Evolutionary conservation across 768 basidiomycete genomes (phyloP), one percentile per base, ranked within the genome.

Genomic region (Kwoniella bestiolae): DNA sequence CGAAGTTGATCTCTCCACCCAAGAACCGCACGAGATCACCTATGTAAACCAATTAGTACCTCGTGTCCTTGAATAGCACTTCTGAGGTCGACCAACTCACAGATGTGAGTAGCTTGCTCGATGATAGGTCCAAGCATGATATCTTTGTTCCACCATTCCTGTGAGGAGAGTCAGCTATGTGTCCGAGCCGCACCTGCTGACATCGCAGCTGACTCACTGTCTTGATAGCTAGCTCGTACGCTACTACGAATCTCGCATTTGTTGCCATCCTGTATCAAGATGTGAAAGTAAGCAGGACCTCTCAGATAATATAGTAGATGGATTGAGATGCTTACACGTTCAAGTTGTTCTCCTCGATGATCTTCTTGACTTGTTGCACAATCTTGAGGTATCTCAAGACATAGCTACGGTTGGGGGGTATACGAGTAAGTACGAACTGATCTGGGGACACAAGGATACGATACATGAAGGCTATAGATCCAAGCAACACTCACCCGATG

Each of bases 281-380:
- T 8, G 1, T 6, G 29, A 50, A 5, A 50, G 32, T 34, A 26
- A 51, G 18, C 29, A 35, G 56, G 51, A 11, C 23, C 28, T 11
- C 16, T 29, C 52, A 23, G 41, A 9, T 29, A 31, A 16, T 52
- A 3, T 21, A 6, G 6, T 35, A 45, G 34, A 2, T 9, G 12
- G 12, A 21, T 25, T 21, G 2, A 23, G 16, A 3, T 7, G 66
- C 74, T 70, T 46, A 75, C 74, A 98, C 94, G 21, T 89, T 89
- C 63, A 98, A 85, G 73, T 92, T 87, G 79, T 96, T 97, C 69
- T 94, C 92, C 72, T 91, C 84, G 77, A 98, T 90, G 79, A 96
- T 93, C 63, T 89, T 86, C 83, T 95, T 94, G 90, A 97, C 95
- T 85, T 88, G 88, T 82, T 95, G 92, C 28, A 94, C 91, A 12